Evolutionary conservation across 106 monocot genomes (phyloP).

Genomic region (Agapanthus africanus): DNA sequence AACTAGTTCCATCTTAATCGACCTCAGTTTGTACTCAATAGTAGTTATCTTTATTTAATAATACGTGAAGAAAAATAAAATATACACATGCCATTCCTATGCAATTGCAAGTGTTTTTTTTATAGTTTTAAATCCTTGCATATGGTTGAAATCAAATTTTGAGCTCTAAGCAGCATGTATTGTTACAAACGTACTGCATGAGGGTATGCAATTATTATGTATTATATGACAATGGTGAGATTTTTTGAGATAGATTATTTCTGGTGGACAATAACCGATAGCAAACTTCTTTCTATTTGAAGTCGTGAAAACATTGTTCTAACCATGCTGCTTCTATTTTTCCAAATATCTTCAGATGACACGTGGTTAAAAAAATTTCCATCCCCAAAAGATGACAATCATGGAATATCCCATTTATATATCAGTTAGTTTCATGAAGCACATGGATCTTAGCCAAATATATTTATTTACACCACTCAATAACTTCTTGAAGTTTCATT

Average conservation of each 20-base stretch:
- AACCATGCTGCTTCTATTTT: not conserved
- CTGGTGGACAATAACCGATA: not conserved
- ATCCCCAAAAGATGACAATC: not conserved
- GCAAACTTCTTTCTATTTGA: not conserved
- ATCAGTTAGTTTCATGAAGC: not conserved
- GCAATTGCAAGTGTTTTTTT: not conserved
- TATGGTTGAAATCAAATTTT: not conserved
- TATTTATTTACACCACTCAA: not conserved
- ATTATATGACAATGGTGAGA: not conserved
- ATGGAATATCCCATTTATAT: not conserved
- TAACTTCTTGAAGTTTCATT: constrained; percentile 4
- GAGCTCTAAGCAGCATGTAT: not conserved
- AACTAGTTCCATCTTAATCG: too few species aligned
- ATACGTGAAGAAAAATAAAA: not conserved
- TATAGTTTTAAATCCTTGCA: not conserved
- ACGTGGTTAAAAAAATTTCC: not conserved
- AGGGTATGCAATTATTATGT: too few species aligned
- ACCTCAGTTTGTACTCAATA: too few species aligned
- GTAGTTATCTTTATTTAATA: too few species aligned
- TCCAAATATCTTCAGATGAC: not conserved
- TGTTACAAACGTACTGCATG: not conserved
- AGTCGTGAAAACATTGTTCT: not conserved
- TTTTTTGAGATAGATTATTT: not conserved
- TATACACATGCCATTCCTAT: not conserved
- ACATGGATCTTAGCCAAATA: not conserved